Evolutionary conservation across 345 rosid genomes (phyloP), one percentile per base, ranked within the genome.

Genomic region (Reutealis trisperma): DNA sequence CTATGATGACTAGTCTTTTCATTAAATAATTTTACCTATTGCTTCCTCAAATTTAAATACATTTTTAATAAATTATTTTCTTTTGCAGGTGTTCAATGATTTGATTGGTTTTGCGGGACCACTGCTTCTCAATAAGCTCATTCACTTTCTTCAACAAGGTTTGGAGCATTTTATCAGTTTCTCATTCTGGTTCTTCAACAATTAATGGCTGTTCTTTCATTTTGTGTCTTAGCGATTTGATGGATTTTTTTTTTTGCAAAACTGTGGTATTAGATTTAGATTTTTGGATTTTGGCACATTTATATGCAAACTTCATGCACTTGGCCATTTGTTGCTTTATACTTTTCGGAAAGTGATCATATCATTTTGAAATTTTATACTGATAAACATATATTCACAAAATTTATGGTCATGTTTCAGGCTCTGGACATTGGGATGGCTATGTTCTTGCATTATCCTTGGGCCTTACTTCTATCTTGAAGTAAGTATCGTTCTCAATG

Each of bases 91-190:
- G 71, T 79, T 92, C 63, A 92, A 92, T 83, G 98, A 94, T 80
- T 87, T 88, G 71, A 78, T 94, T 37, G 93, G 94, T 78, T 92
- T 94, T 86, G 90, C 81, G 8, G 96, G 91, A 79, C 98, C 98
- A 2, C 82, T 94, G 76, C 90, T 94, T 62, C 96, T 92, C 73
- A 94, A 94, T 82, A 89, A 79, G 81, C 93, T 91, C 41, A 90
- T 94, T 88, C 87, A 78, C 79, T 90, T 85, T 87, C 94, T 94
- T 78, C 89, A 92, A 84, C 85, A 84, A 90, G 97, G 97, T 94
- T 69, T 65, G 82, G 57, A 73, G 45, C 70, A 60, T 75, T 76
- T 72, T 58, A 59, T 41, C 34, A 51, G 37, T 73, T 49, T 61
- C 70, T 32, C 41, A 2, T 32, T 58, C 44, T 37, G 25, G 61